Evolutionary conservation across 139 green algal species (phyloP), one percentile per base, ranked within the genome.

Genomic region (Picochlorum sp.): DNA sequence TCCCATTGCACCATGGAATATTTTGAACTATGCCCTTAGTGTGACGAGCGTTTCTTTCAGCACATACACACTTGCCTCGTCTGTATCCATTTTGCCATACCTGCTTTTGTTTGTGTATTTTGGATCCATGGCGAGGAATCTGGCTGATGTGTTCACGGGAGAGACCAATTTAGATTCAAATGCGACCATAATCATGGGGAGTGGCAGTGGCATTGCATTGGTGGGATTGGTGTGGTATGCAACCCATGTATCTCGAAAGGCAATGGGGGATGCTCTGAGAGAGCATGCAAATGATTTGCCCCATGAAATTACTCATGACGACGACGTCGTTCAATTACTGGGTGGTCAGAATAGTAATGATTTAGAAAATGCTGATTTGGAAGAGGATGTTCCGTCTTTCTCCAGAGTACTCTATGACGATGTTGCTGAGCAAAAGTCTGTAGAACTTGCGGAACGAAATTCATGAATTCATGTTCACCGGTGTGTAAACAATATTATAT

Each of bases 61-160:
- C 41, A 30, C 66, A 15, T 86, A 83, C 23, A 57, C 70, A 34
- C 45, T 73, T 11, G 66, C 73, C 6, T 83, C 74, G 8, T 57
- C 67, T 15, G n/a, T 75, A 11, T 63, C 67, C 47, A 62, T 62
- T 45, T 52, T 78, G 51, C 71, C 71, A 45, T 78, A 78, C 65
- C 60, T 78, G 8, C 28, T 73, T 52, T 52, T 78, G 2, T 90
- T 88, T 67, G 80, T 86, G 1, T 94, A 94, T 66, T 74, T 92
- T 45, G 86, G 86, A 45, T 81, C 65, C 24, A 59, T 88, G 51
- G 79, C 83, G 2, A 68, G 68, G 59, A 75, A 74, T 51, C 51
- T 89, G 41, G 66, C 83, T 2, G 73, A 81, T 62, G 65, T 84
- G 14, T 67, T 84, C 26, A 69, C 72, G 11, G 75, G 77, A 50